Evolutionary conservation across 2,329 filamentous ascomycete genomes (phyloP).

Genomic region (Fusarium circinatum): DNA sequence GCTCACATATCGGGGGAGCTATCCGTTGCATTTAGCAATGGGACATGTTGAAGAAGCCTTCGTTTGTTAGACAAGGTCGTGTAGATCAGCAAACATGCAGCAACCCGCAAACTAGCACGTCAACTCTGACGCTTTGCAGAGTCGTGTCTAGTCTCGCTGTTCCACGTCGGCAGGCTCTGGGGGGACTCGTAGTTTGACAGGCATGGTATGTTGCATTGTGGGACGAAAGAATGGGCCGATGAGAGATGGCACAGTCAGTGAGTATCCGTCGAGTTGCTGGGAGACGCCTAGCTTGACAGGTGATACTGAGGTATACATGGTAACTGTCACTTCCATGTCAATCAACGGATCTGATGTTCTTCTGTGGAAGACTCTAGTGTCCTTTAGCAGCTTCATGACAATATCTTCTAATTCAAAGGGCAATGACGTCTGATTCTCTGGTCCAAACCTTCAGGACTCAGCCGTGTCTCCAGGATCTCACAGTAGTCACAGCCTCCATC

Average conservation of each 20-base stretch:
- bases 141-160: slow-evolving; percentile 20
- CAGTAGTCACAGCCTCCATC: neutral
- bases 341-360: neutral
- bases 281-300: slow-evolving; percentile 22
- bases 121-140: neutral
- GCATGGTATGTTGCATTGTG: slow-evolving; percentile 15
- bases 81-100: slow-evolving; percentile 35
- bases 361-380: neutral
- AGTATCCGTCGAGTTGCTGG: slow-evolving; percentile 4
- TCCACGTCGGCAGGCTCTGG: neutral
- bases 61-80: slow-evolving; percentile 11
- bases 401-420: neutral
- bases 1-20: neutral
- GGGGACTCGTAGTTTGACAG: slow-evolving; percentile 18
- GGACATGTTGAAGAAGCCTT: neutral
- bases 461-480: neutral
- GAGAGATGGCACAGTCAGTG: neutral
- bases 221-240: slow-evolving; percentile 18
- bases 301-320: neutral
- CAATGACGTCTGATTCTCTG: neutral
- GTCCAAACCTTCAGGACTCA: neutral
- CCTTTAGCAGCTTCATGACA: neutral
- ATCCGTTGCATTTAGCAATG: neutral
- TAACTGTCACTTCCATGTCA: slow-evolving; percentile 1
- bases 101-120: slow-evolving; percentile 13